phyloP scores from a whole-genome alignment of 2,329 filamentous ascomycete species.

The Cadophora luteo-olivacea region DNA sequence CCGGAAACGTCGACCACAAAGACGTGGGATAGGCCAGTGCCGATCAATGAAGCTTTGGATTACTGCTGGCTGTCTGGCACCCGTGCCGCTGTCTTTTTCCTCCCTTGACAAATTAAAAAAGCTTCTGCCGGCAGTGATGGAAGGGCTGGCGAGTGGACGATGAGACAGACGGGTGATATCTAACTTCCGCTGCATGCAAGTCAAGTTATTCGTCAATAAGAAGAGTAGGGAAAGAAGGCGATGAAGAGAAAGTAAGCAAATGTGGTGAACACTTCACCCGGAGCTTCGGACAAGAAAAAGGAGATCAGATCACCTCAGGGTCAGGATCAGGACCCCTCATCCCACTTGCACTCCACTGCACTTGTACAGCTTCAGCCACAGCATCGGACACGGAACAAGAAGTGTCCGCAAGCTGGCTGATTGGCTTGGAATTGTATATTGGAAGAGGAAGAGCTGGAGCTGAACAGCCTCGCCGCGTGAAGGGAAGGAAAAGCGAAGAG shows the following conservation, averaged over 20 bases:
- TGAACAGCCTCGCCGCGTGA: too few relatives aligned
- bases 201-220: neutral
- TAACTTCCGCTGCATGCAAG: neutral
- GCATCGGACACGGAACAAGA: neutral
- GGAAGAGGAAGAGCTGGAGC: too few relatives aligned
- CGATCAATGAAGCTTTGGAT: conserved; percentile 11
- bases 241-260: conserved; percentile 5
- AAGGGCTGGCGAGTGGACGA: neutral
- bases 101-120: conserved; percentile 11
- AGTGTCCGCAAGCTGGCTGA: conserved; percentile 6
- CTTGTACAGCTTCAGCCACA: neutral
- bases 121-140: conserved; percentile 4
- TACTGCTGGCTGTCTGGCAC: conserved; percentile 5
- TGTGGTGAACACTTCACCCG: neutral
- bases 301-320: neutral
- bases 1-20: conserved; percentile 15
- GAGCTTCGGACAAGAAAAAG: conserved; percentile 17
- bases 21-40: conserved; percentile 8
- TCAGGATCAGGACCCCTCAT: conserved; percentile 1
- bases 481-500: neutral
- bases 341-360: neutral
- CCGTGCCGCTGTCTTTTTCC: conserved; percentile 5
- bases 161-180: neutral
- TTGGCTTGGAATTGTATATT: too few relatives aligned
- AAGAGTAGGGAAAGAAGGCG: neutral